Evolutionary conservation across 73 alveolate genomes (phyloP), one percentile per base, ranked within the genome.

Genomic region (Paramecium tetraurelia): DNA sequence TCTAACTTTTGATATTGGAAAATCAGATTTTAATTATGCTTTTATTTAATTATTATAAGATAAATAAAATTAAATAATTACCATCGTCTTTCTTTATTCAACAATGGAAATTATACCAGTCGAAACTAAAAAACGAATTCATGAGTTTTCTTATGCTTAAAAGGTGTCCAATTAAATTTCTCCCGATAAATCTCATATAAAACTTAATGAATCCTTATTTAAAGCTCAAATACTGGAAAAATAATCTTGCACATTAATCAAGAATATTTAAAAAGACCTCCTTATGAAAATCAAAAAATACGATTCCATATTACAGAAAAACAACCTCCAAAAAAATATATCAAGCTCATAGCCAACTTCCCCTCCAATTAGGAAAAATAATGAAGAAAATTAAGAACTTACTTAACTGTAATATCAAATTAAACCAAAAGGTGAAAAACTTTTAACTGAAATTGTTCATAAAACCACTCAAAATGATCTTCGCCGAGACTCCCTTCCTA

Each of bases 81-180:
- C 69, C 21, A 53, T 53, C 69, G 4, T 18, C 69, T 53, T 53
- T 53, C 69, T 53, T 53, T 53, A 22, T 5, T 53, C 59, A 48
- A 53, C 14, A n/a, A 53, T 53, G 69, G 69, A 53, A 53, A 53
- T 53, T 53, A 18, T 53, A 22, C 69, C 33, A 53, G 69, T 53
- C 20, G 69, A 53, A 53, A 53, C 84, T 63, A 63, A 63, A 63
- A 63, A 63, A 63, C 41, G 84, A 63, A 63, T 63, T 14, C 84
- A 63, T 33, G 84, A 63, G 46, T 63, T 63, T 31, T 63, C 84
- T 33, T 63, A 63, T 63, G 84, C 84, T 7, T 2, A 63, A 18
- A 63, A 63, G n/a, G 84, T 63, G 21, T 27, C 46, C 5, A 31
- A 63, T 31, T 16, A 27, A 63, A 63, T 63, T 1, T 63, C 84